Conservation (phyloP, 1,284 basidiomycete genomes). For the Ustilago trichophora region DNA sequence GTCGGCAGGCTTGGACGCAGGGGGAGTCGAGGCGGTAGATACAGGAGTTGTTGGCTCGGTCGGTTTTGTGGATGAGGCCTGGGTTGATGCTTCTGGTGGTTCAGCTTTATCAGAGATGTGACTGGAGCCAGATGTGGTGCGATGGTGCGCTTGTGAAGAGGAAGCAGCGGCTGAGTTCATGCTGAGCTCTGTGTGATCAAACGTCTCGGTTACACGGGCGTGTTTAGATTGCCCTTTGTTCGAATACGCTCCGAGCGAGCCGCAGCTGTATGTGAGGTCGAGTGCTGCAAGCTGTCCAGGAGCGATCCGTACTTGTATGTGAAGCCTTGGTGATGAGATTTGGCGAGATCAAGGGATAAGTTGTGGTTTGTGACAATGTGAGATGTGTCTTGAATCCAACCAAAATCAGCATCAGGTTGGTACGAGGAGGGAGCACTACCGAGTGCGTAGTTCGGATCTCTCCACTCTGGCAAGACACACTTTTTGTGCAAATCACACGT, state of each 20-base stretch:
- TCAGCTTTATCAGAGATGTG: constrained; percentile 4
- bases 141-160: constrained; percentile 10
- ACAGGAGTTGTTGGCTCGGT: background rate
- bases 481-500: background rate
- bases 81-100: constrained; percentile 24
- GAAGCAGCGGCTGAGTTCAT: constrained; percentile 17
- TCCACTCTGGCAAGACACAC: constrained; percentile 16
- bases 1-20: constrained; percentile 3
- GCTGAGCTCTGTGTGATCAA: background rate
- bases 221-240: background rate
- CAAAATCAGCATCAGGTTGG: no score
- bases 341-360: background rate
- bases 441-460: constrained; percentile 12
- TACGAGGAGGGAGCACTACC: background rate
- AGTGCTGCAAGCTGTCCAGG: background rate
- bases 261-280: background rate
- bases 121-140: constrained; percentile 1
- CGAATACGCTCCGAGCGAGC: background rate
- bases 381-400: no score
- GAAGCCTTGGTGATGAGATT: background rate
- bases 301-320: background rate
- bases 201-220: background rate
- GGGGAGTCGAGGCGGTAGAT: background rate
- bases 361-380: no score
- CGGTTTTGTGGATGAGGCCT: background rate